Percentiles rank a stretch among this genome's conserved stretches.
Evolutionary conservation across 129 eudicot genomes (phyloP).

Genomic region (Arctium minus): DNA sequence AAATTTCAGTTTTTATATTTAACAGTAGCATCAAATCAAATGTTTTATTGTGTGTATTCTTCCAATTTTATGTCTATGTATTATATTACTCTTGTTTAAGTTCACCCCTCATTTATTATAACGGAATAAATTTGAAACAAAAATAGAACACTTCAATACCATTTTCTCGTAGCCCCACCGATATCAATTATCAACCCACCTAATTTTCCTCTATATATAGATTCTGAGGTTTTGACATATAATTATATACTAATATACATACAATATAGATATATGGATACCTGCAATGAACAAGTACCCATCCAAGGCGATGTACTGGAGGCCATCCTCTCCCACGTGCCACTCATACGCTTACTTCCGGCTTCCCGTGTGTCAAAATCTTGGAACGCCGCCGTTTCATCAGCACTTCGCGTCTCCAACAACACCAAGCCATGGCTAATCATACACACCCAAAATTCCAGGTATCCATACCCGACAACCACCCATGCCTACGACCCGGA

Average conservation of each 20-base stretch:
- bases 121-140: too few relatives aligned
- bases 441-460: conserved; percentile 42
- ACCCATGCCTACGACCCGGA: conserved; percentile 60
- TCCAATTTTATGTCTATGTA: too few relatives aligned
- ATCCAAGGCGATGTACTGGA: conserved; percentile 53
- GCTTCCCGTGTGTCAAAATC: conserved; percentile 55
- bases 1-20: too few relatives aligned
- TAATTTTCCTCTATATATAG: neutral
- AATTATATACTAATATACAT: too few relatives aligned
- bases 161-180: too few relatives aligned
- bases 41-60: too few relatives aligned
- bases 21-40: too few relatives aligned
- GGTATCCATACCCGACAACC: conserved; percentile 33
- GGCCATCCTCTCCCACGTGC: conserved; percentile 45
- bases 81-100: too few relatives aligned
- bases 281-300: neutral
- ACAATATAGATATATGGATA: neutral
- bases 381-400: conserved; percentile 47
- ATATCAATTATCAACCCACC: neutral
- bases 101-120: too few relatives aligned
- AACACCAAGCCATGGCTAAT: conserved; percentile 65
- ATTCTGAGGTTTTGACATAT: neutral
- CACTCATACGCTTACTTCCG: conserved; percentile 49
- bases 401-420: conserved; percentile 30
- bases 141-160: too few relatives aligned